phyloP scores from a whole-genome alignment of 1,284 basidiomycete genomes.

The Cerrena zonata region DNA sequence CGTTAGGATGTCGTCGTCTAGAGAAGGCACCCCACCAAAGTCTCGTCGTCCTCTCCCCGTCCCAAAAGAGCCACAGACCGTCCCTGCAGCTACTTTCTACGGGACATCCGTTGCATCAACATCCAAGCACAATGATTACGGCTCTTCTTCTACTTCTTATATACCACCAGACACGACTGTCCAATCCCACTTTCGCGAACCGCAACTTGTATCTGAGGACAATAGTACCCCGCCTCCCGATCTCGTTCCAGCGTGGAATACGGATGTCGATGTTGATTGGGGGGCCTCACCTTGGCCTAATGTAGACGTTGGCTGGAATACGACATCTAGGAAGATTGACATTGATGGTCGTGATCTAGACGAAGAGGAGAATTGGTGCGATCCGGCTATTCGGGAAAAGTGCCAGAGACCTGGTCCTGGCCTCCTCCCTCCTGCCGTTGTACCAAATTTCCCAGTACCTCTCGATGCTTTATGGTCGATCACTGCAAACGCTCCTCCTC shows the following conservation, averaged over 20 bases:
- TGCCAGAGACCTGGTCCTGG: conserved; percentile 58
- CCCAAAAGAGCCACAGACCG: conserved; percentile 11
- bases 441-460: conserved; percentile 59
- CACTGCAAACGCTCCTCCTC: conserved; percentile 34
- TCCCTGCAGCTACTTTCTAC: conserved; percentile 18
- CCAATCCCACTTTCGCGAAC: conserved; percentile 36
- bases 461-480: conserved; percentile 67
- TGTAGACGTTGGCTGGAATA: conserved; percentile 4
- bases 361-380: conserved; percentile 68
- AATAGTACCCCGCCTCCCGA: conserved; percentile 31
- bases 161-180: conserved; percentile 15
- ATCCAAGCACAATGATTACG: conserved; percentile 15
- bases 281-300: conserved; percentile 13
- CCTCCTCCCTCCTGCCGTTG: conserved; percentile 59
- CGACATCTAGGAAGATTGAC: conserved; percentile 24
- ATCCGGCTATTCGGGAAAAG: conserved; percentile 38
- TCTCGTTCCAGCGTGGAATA: conserved; percentile 10
- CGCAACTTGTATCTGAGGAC: conserved; percentile 38
- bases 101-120: conserved; percentile 12
- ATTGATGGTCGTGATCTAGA: conserved; percentile 52
- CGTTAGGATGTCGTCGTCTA: neutral
- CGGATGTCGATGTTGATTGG: conserved; percentile 13
- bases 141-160: conserved; percentile 30
- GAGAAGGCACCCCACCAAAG: conserved; percentile 1
- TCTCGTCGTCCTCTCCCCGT: conserved; percentile 8